These are phyloP conservation scores for Arthrobotrys iridis DNA, from an alignment of 2,329 filamentous ascomycete genomes.

Conservation along the genomic window DNA sequence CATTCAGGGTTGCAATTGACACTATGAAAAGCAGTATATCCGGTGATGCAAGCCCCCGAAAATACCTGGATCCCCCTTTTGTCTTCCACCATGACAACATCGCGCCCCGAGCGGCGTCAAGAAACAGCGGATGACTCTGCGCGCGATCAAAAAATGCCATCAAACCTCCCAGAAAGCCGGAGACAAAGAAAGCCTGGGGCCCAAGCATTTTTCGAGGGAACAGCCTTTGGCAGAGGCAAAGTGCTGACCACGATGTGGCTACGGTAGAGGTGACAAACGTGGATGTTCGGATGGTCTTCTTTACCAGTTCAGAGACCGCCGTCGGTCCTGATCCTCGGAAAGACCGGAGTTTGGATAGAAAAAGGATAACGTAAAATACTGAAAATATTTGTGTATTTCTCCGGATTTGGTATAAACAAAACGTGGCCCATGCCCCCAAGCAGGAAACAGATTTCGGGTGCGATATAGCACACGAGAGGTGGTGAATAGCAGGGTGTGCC, in stretches of 20 bases:
- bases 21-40: conserved; percentile 30
- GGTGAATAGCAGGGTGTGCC: conserved; percentile 40
- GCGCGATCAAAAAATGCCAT: conserved; percentile 29
- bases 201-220: conserved; percentile 16
- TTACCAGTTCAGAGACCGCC: not conserved
- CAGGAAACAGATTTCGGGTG: conserved; percentile 44
- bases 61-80: conserved; percentile 5
- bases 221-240: conserved; percentile 36
- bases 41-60: conserved; percentile 7
- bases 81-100: conserved; percentile 38
- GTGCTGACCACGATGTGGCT: conserved; percentile 41
- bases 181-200: conserved; percentile 21
- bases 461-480: conserved; percentile 46
- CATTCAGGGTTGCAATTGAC: conserved; percentile 29
- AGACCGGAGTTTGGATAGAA: conserved; percentile 24
- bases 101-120: conserved; percentile 30
- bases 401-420: conserved; percentile 10
- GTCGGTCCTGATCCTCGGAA: not conserved
- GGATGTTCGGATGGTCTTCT: conserved; percentile 20
- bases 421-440: conserved; percentile 14
- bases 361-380: conserved; percentile 6
- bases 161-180: conserved; percentile 33
- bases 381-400: conserved; percentile 15
- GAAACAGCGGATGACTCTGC: conserved; percentile 18
- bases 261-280: conserved; percentile 21